Evolutionary conservation across 148 eudicot genomes (phyloP).

Genomic region (Vaccinium vitisidaea): DNA sequence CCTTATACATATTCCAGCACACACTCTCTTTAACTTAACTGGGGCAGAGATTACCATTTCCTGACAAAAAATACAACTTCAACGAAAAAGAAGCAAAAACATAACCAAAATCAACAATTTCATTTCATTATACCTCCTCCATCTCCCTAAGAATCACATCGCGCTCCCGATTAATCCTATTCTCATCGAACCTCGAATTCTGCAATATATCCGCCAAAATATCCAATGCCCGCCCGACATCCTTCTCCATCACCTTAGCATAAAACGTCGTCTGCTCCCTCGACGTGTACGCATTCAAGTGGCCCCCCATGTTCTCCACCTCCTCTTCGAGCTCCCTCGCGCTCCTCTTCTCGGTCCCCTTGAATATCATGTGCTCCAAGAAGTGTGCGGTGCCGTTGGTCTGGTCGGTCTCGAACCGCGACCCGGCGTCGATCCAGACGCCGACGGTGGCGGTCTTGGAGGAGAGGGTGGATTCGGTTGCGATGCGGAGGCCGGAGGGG

Average conservation of each 20-base stretch:
- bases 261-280: constrained; percentile 87
- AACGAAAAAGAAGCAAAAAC: not conserved
- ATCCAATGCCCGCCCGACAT: constrained; percentile 64
- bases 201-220: constrained; percentile 83
- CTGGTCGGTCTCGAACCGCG: constrained; percentile 63
- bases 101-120: not conserved
- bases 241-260: constrained; percentile 66
- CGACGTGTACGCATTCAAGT: constrained; percentile 86
- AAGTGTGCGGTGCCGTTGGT: constrained; percentile 82
- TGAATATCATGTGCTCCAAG: constrained; percentile 75
- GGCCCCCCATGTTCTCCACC: constrained; percentile 92
- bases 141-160: constrained; percentile 89
- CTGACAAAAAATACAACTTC: not conserved
- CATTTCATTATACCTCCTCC: constrained; percentile 58
- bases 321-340: constrained; percentile 68
- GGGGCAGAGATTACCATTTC: not conserved
- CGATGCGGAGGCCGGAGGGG: constrained; percentile 69
- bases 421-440: constrained; percentile 84
- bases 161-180: constrained; percentile 58
- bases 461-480: constrained; percentile 61
- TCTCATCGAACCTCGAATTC: constrained; percentile 75
- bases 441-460: constrained; percentile 77
- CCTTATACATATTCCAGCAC: too few relatives aligned
- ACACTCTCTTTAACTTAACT: too few relatives aligned
- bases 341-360: constrained; percentile 58